Base-by-base conservation (phyloP, 345 rosid species). In the Brassica cretica region DNA sequence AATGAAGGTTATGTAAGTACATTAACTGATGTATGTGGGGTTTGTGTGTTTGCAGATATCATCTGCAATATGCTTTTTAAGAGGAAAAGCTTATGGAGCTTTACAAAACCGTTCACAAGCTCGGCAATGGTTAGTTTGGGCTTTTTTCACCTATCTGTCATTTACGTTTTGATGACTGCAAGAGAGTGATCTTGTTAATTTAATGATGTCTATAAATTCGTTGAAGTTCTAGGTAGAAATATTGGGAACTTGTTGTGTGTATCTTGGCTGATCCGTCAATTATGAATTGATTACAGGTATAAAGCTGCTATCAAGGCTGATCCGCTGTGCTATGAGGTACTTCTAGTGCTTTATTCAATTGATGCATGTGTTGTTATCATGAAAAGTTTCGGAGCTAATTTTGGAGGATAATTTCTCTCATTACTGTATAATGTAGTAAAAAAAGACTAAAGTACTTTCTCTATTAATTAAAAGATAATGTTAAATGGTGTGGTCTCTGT, bases 281-380 rank as follows among this genome's bases (percentile, higher is more conserved):
- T 41, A 27, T 29, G 72, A 19, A 65, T 29, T 61, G 73, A 24
- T 76, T 69, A 66, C 91, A 93, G 99, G 98, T 98, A 91, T 81
- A 91, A 95, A 88, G 97, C 94, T 71, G 98, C 99, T 76, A 83
- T 95, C 71, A 95, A 88, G 85, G 97, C 98, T 63, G 99, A 95
- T 84, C 98, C 99, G 56, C 84, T 95, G 66, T 93, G 99, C 83
- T 93, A 90, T 72, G 99, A 95, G 98, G 99, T 91, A 90, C 63
- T 73, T 64, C 66, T 24, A 70, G 29, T 9, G 18, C 67, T 41
- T 2, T 75, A 33, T 12, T 76, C 74, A 71, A 19, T 64, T 44
- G 41, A 8, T 79, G 56, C 60, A 25, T 70, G 39, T 71, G 16
- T 29, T 51, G 25, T 74, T 69, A 69, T 12, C 1, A 69, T 68